Conservation (phyloP, 169 alveolate species). For the Plasmodium gaboni region DNA sequence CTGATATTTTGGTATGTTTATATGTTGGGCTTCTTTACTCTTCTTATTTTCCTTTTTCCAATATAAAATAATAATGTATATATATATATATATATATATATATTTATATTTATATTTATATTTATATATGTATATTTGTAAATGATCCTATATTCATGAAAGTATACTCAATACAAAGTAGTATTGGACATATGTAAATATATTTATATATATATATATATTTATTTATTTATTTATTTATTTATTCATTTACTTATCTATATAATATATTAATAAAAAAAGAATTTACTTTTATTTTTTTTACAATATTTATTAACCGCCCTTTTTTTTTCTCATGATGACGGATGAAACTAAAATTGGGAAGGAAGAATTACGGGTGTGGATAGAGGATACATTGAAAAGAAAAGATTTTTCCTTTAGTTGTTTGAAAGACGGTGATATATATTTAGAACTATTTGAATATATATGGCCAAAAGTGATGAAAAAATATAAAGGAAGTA, state of each 20-base stretch:
- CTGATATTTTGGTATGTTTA: too few relatives aligned
- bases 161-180: not conserved
- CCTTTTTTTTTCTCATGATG: not conserved
- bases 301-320: too few relatives aligned
- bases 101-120: too few relatives aligned
- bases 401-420: slow-evolving; percentile 38
- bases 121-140: too few relatives aligned
- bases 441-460: slow-evolving; percentile 59
- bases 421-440: slow-evolving; percentile 56
- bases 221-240: not conserved
- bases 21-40: too few relatives aligned
- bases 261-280: not conserved
- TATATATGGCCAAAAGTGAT: slow-evolving; percentile 78
- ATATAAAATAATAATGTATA: too few relatives aligned
- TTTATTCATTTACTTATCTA: not conserved
- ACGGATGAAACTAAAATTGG: slow-evolving; percentile 43
- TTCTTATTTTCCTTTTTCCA: too few relatives aligned
- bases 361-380: slow-evolving; percentile 57
- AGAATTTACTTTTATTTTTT: too few relatives aligned
- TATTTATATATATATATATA: not conserved
- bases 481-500: slow-evolving; percentile 17
- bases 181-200: not conserved
- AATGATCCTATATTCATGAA: too few relatives aligned
- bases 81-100: too few relatives aligned
- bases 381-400: slow-evolving; percentile 44